Percentiles rank a stretch among this genome's conserved stretches.
Conservation (phyloP, 345 rosid genomes). For the Clausena lansium region DNA sequence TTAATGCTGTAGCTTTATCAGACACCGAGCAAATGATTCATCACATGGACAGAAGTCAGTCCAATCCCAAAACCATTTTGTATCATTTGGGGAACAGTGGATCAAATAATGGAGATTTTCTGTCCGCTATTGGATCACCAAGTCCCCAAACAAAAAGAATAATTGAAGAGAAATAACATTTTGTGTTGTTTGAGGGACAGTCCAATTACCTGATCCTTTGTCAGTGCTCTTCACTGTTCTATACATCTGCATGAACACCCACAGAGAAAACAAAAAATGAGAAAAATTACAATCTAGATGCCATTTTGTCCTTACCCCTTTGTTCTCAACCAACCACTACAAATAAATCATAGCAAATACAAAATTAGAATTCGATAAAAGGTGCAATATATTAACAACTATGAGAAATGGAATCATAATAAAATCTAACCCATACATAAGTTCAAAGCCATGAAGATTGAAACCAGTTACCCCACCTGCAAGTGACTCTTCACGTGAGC, state of each 20-base stretch:
- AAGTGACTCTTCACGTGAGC: constrained; percentile 99
- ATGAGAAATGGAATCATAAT: constrained; percentile 5
- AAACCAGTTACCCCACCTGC: constrained; percentile 58
- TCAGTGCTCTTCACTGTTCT: constrained; percentile 98
- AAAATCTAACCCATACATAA: background rate
- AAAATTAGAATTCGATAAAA: constrained; percentile 26
- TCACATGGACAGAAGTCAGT: constrained; percentile 15
- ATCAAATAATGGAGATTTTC: constrained; percentile 20
- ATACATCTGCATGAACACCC: constrained; percentile 87
- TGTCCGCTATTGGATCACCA: constrained; percentile 8
- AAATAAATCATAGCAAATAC: constrained; percentile 25
- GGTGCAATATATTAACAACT: constrained; percentile 13
- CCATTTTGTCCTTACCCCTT: constrained; percentile 48
- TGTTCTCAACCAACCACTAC: constrained; percentile 32
- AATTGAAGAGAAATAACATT: constrained; percentile 14
- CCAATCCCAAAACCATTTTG: constrained; percentile 2
- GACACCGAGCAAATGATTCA: constrained; percentile 29
- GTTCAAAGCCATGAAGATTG: constrained; percentile 25
- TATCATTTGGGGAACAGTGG: constrained; percentile 24
- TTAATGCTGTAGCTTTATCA: constrained; percentile 31
- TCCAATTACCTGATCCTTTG: constrained; percentile 70
- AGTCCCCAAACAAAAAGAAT: constrained; percentile 21
- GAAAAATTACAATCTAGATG: constrained; percentile 39
- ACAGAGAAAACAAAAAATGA: constrained; percentile 14
- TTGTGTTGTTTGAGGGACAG: constrained; percentile 1